Evolutionary conservation across 352 stramenopile genomes (phyloP).

Genomic region (Phytophthora megakarya): DNA sequence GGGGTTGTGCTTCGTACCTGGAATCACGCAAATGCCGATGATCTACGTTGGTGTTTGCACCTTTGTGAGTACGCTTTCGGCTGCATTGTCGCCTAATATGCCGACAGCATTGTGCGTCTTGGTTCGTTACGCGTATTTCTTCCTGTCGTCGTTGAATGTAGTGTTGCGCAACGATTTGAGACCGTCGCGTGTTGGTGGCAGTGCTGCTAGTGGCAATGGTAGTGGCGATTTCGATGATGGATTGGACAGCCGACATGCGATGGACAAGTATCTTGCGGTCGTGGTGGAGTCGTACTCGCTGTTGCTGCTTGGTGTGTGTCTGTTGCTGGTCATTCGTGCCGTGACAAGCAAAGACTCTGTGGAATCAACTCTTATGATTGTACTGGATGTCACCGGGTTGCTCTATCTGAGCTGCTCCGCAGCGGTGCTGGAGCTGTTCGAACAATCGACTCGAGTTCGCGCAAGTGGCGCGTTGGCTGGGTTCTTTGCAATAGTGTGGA

Average conservation of each 20-base stretch:
- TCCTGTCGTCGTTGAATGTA: constrained; percentile 55
- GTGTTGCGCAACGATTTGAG: constrained; percentile 35
- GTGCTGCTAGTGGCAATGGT: constrained; percentile 2
- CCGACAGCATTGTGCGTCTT: constrained; percentile 51
- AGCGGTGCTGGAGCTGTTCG: constrained; percentile 57
- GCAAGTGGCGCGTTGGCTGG: constrained; percentile 42
- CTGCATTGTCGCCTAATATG: constrained; percentile 49
- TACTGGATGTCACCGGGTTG: constrained; percentile 56
- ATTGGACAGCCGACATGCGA: constrained; percentile 17
- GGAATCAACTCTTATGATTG: constrained; percentile 60
- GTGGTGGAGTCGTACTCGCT: constrained; percentile 64
- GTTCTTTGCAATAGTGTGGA: constrained; percentile 64
- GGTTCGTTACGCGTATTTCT: constrained; percentile 56
- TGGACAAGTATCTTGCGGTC: constrained; percentile 46
- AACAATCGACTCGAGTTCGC: constrained; percentile 35
- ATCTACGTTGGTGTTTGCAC: constrained; percentile 46
- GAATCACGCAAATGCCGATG: constrained; percentile 38
- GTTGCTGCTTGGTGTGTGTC: constrained; percentile 40
- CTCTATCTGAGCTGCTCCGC: constrained; percentile 53
- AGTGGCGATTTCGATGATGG: constrained; percentile 12
- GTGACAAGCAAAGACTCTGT: constrained; percentile 67
- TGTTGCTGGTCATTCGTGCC: constrained; percentile 54
- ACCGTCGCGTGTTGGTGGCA: background rate
- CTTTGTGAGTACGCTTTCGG: constrained; percentile 45
- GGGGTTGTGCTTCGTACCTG: constrained; percentile 31